phyloP scores from a whole-genome alignment of 345 rosid species.

The Eucalyptus pumila region DNA sequence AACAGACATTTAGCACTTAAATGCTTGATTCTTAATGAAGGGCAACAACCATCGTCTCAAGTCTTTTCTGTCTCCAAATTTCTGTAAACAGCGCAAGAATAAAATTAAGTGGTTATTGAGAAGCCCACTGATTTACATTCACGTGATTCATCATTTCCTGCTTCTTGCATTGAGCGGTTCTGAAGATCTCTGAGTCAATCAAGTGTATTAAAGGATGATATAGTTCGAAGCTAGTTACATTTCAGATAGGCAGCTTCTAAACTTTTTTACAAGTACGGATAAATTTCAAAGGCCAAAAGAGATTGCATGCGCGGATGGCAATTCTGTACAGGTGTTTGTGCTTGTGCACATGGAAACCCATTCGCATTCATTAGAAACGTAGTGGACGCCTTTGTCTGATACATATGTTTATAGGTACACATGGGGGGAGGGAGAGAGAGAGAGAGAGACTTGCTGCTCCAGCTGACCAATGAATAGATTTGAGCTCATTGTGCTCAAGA shows the following conservation, averaged over 20 bases:
- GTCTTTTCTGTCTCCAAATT: not conserved
- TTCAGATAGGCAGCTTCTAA: not conserved
- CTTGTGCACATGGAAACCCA: not conserved
- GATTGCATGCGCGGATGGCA: not conserved
- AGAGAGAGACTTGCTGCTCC: constrained; percentile 34
- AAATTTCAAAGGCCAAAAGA: not conserved
- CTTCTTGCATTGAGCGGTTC: not conserved
- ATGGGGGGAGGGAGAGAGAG: not conserved
- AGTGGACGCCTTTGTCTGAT: not conserved
- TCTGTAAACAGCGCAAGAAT: not conserved
- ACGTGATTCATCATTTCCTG: not conserved
- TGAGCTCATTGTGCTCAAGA: constrained; percentile 63
- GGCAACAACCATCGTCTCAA: not conserved
- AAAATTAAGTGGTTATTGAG: not conserved
- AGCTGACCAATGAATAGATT: constrained; percentile 72
- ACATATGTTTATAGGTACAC: not conserved
- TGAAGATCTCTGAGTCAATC: not conserved
- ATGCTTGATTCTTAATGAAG: not conserved
- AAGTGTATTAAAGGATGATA: not conserved
- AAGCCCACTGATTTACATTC: not conserved
- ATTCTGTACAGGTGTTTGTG: not conserved
- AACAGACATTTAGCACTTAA: not conserved
- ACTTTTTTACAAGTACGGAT: not conserved
- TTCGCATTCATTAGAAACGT: not conserved
- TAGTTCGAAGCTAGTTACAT: not conserved